Evolutionary conservation across 2,329 filamentous ascomycete species (phyloP).

Genomic region (Teratosphaeria zuluensis): DNA sequence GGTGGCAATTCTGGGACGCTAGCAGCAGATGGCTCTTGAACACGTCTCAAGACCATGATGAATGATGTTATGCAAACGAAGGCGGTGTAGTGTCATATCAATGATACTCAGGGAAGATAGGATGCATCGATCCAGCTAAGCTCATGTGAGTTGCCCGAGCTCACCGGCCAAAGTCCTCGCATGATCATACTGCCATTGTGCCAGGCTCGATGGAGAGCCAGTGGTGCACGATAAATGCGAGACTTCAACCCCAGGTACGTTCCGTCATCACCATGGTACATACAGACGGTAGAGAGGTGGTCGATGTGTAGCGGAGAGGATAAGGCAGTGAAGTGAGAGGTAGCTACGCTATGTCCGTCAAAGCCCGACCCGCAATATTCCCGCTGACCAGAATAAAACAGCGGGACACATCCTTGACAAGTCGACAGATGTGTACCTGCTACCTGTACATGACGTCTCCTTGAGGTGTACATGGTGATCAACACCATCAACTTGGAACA

Average conservation of each 20-base stretch:
- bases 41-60: background rate
- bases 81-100: background rate
- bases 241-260: no score
- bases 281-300: no score
- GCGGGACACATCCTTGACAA: background rate
- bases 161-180: background rate
- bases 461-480: background rate
- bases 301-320: no score
- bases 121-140: background rate
- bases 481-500: background rate
- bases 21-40: background rate
- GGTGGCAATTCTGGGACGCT: background rate
- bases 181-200: no score
- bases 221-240: no score
- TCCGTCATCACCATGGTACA: no score
- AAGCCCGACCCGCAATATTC: background rate
- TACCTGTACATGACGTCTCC: background rate
- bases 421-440: background rate
- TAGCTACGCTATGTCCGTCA: background rate
- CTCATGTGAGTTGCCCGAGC: background rate
- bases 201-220: no score
- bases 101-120: background rate
- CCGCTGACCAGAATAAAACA: background rate
- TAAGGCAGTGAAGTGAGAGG: background rate
- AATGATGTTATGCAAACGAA: background rate